phyloP scores from a whole-genome alignment of 345 rosid species.

The Brassica rapa region DNA sequence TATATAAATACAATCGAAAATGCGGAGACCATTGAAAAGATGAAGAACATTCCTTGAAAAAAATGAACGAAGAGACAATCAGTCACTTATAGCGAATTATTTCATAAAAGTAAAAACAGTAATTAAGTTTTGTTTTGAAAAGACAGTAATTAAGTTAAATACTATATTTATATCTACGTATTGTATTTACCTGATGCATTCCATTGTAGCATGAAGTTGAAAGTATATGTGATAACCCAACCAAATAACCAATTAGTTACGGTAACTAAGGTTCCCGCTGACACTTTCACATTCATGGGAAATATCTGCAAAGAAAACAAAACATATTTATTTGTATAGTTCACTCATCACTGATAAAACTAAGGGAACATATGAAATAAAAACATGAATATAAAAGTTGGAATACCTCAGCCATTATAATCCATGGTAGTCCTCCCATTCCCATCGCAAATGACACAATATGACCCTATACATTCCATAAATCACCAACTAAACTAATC shows the following conservation, averaged over 20 bases:
- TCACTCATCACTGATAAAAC: not conserved
- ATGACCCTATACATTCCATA: conserved; percentile 43
- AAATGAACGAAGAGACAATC: not conserved
- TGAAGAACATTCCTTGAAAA: conserved; percentile 36
- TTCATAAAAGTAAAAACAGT: not conserved
- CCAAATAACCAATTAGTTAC: conserved; percentile 48
- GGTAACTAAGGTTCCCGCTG: conserved; percentile 57
- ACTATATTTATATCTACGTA: not conserved
- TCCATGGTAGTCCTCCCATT: conserved; percentile 58
- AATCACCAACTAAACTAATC: not conserved
- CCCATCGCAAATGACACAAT: conserved; percentile 44
- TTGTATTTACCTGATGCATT: conserved; percentile 50
- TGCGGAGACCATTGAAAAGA: conserved; percentile 47
- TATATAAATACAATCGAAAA: conserved; percentile 44
- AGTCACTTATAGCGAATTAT: not conserved
- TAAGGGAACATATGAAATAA: not conserved
- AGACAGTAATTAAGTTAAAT: not conserved
- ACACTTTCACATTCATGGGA: conserved; percentile 52
- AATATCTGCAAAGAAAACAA: conserved; percentile 45
- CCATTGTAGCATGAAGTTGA: conserved; percentile 56
- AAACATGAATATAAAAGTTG: not conserved
- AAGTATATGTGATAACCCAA: conserved; percentile 49
- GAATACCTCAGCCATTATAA: conserved; percentile 67
- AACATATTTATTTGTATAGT: not conserved
- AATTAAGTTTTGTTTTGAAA: too few species aligned